A percentile compares a stretch with the other conserved stretches of the same genome.
Evolutionary conservation across 441 rosid species (phyloP).

Genomic region (Aleurites moluccanus): DNA sequence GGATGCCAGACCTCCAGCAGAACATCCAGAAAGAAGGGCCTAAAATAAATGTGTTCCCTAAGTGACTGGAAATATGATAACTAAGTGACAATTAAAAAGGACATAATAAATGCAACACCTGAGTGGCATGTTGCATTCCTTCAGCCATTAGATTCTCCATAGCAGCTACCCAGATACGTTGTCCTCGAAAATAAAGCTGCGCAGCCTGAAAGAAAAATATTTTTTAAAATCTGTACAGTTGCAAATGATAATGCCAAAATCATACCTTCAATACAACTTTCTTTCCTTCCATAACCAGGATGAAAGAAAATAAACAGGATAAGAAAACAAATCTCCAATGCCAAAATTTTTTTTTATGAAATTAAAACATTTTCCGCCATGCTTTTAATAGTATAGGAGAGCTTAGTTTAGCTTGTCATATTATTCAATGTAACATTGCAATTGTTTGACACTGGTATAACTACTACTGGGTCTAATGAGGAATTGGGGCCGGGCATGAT

Average conservation of each 20-base stretch:
- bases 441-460: neutral
- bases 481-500: neutral
- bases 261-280: neutral
- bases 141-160: conserved; percentile 73
- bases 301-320: neutral
- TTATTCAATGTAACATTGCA: neutral
- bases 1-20: conserved; percentile 87
- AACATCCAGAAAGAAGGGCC: conserved; percentile 93
- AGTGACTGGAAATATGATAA: neutral
- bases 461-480: neutral
- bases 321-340: neutral
- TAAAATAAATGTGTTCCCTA: conserved; percentile 25
- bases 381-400: neutral
- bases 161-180: conserved; percentile 83
- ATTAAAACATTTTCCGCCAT: neutral
- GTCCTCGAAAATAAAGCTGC: conserved; percentile 77
- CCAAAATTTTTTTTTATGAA: neutral
- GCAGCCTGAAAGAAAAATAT: conserved; percentile 34
- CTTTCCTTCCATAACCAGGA: neutral
- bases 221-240: neutral
- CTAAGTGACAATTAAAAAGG: neutral
- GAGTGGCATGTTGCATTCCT: conserved; percentile 73
- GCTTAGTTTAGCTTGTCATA: neutral
- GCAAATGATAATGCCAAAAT: neutral
- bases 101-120: conserved; percentile 39